Evolutionary conservation across 768 basidiomycete genomes (phyloP).

Genomic region (Trametes gibbosa): DNA sequence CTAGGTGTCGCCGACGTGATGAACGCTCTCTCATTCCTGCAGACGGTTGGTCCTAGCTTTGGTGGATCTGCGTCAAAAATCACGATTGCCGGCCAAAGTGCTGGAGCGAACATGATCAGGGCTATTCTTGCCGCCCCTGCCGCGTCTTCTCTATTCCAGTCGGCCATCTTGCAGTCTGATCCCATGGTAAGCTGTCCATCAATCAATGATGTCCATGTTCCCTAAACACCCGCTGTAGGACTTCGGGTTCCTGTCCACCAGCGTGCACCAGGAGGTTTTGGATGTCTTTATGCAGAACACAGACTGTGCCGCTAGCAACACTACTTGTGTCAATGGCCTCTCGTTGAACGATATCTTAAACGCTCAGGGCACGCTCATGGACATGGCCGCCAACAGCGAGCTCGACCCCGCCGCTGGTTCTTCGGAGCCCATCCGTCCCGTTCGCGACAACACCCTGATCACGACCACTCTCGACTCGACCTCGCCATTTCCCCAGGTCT

Average conservation of each 20-base stretch:
- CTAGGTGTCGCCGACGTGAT: slow-evolving; percentile 69
- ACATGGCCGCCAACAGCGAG: slow-evolving; percentile 32
- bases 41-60: slow-evolving; percentile 55
- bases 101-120: slow-evolving; percentile 75
- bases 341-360: slow-evolving; percentile 50
- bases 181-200: slow-evolving; percentile 58
- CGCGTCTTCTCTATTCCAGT: slow-evolving; percentile 68
- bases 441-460: slow-evolving; percentile 66
- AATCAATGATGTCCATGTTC: background rate
- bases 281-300: slow-evolving; percentile 47
- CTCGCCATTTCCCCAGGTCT: slow-evolving; percentile 53
- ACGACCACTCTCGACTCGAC: slow-evolving; percentile 63
- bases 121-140: slow-evolving; percentile 72
- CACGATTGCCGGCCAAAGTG: slow-evolving; percentile 80
- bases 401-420: slow-evolving; percentile 54
- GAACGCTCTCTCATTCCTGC: slow-evolving; percentile 61
- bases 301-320: slow-evolving; percentile 44
- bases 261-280: slow-evolving; percentile 55
- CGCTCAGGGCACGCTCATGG: slow-evolving; percentile 47
- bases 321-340: slow-evolving; percentile 49
- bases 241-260: slow-evolving; percentile 62
- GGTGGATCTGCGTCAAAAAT: slow-evolving; percentile 65
- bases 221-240: slow-evolving; percentile 39
- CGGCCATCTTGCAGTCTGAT: slow-evolving; percentile 82
- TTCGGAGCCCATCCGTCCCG: slow-evolving; percentile 62